Base-by-base conservation (phyloP, 345 rosid species). In the Linum lewisii region DNA sequence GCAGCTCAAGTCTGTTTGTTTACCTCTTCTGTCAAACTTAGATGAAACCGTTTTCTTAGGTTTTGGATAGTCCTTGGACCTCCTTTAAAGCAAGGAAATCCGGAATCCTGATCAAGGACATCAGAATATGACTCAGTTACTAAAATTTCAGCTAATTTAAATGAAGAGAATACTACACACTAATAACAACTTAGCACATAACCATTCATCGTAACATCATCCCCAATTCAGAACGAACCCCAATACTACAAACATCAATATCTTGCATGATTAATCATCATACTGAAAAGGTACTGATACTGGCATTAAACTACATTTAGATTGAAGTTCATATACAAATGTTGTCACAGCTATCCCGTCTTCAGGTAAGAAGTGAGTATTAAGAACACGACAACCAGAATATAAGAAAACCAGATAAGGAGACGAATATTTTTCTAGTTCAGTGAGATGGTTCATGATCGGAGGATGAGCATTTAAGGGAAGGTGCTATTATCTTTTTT, bases 21-120 rank as follows among this genome's bases (percentile, higher is more conserved):
- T 69, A 93, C 99, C 96, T 90, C 99, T 81, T 93, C 95, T 3
- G 99, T 93, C 71, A 90, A 83, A 67, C 90, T 90, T 61, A 93
- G 76, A 79, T 90, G 96, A 75, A 85, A 93, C 60, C 97, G 73
- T 75, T 93, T 93, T 75, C 99, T 79, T 51, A 93, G 75, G 73
- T 87, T 93, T 61, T 90, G 99, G 72, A 93, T 85, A 5, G 96
- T 84, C 57, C 97, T 84, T 9, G 90, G 90, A 63, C 97, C 97
- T 26, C 97, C 99, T 82, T 87, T 93, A 76, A 93, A 93, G 82
- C 99, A 93, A 37, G 99, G 99, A 73, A 85, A 93, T 44, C 96
- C 99, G 32, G 97, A 93, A 62, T 93, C 97, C 97, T 93, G 77
- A 71, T 71, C 57, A 57, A 15, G 23, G 13, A 15, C 54, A 63